A percentile compares a stretch with the other conserved stretches of the same genome.
These are phyloP conservation scores for Diplocarpon mali DNA, from an alignment of 2,329 filamentous ascomycete species.

Conservation along the genomic window DNA sequence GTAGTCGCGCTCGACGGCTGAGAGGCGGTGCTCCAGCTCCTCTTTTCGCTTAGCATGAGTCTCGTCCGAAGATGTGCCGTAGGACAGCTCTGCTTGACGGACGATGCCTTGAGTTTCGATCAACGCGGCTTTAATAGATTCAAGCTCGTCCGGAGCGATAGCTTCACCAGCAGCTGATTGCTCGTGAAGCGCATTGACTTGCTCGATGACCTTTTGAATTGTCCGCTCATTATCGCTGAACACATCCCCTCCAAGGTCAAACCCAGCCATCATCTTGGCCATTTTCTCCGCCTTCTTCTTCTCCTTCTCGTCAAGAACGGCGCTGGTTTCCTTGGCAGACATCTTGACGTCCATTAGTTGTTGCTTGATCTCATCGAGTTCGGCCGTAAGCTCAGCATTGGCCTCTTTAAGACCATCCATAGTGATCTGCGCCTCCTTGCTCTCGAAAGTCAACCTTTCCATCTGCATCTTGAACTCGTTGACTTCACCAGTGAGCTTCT, in stretches of 20 bases:
- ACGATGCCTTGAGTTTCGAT: conserved; percentile 88
- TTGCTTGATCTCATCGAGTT: conserved; percentile 92
- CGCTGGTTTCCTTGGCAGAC: conserved; percentile 86
- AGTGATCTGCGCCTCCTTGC: conserved; percentile 92
- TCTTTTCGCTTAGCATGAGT: conserved; percentile 56
- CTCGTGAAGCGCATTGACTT: conserved; percentile 68
- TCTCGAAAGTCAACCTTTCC: conserved; percentile 89
- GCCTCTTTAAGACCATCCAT: conserved; percentile 97
- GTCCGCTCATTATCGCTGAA: conserved; percentile 88
- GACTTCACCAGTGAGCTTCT: conserved; percentile 71
- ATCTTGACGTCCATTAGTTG: conserved; percentile 93
- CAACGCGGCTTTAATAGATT: conserved; percentile 65
- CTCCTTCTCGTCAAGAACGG: conserved; percentile 90
- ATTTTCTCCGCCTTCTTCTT: conserved; percentile 98
- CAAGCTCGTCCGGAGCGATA: conserved; percentile 71
- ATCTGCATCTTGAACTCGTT: conserved; percentile 96
- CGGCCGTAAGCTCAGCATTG: conserved; percentile 80
- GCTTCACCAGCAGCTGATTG: conserved; percentile 66
- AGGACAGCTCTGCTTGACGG: conserved; percentile 82
- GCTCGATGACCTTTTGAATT: conserved; percentile 73
- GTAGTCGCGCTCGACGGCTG: conserved; percentile 69
- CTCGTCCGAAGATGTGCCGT: conserved; percentile 54
- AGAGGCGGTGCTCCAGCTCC: conserved; percentile 67
- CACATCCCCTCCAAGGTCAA: conserved; percentile 84
- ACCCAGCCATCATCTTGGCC: conserved; percentile 99